Conservation (phyloP, 441 rosid species). For the Populus hybrid region DNA sequence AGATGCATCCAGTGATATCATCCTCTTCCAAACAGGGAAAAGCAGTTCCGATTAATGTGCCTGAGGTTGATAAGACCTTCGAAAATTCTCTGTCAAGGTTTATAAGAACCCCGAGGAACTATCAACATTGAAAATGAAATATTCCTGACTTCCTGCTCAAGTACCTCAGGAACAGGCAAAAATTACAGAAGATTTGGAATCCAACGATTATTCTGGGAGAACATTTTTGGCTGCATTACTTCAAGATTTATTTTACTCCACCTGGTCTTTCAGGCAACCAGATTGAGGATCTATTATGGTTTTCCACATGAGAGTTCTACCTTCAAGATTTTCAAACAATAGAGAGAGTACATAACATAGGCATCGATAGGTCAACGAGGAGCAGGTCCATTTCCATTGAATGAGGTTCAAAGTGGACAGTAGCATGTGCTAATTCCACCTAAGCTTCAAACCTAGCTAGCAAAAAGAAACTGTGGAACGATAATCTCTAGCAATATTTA, state of each 20-base stretch:
- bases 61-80: neutral
- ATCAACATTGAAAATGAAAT: slow-evolving; percentile 7
- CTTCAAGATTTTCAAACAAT: neutral
- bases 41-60: neutral
- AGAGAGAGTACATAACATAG: neutral
- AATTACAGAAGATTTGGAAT: neutral
- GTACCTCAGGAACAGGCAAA: neutral
- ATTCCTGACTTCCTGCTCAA: slow-evolving; percentile 5
- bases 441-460: slow-evolving; percentile 4
- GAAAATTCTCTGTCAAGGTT: neutral
- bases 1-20: neutral
- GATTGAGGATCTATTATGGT: neutral
- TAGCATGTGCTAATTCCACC: neutral
- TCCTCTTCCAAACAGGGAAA: neutral
- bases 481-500: neutral
- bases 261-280: slow-evolving; percentile 6
- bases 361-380: neutral
- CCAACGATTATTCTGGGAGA: slow-evolving; percentile 5
- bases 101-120: neutral
- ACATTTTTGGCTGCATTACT: neutral
- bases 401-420: neutral
- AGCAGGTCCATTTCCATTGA: neutral
- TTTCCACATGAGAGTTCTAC: slow-evolving; percentile 6
- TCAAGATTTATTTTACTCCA: neutral
- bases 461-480: neutral